Base-by-base conservation (phyloP, 2,329 filamentous ascomycete species). In the Lasiodiplodia gonubiensis region DNA sequence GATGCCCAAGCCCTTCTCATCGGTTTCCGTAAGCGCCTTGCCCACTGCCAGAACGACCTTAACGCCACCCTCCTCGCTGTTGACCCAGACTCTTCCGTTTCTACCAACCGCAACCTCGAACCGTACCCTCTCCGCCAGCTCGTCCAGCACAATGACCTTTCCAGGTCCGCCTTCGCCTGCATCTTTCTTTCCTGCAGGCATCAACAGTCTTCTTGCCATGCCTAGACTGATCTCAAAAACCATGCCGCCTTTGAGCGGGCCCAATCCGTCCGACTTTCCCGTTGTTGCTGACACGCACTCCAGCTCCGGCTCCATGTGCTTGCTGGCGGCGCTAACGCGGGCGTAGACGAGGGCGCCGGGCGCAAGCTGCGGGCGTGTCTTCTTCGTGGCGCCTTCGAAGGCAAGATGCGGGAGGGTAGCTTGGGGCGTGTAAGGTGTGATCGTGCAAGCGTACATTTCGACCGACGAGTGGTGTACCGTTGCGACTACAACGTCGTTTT, bases 61-160 rank as follows among this genome's bases (percentile, higher is more conserved):
- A 46, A 90, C 81, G 16, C 90, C 57, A 33, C 90, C 91, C 67
- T 80, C 79, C 5, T 80, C 79, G 71, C 91, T 93, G 75, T 94
- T 90, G 16, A 98, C 91, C 93, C 95, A 98, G 25, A 98, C 87
- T 77, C 88, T 90, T 49, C 95, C 95, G 78, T 99, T 99, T 74
- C 93, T 88, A 21, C 95, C 95, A 10, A 97, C 92, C 0, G 94
- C 94, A 68, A 96, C 92, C 83, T 99, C 95, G 77, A 98, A 99
- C 23, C 91, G 89, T 16, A 97, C 80, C 65, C 92, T 94, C 68
- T 89, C 89, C 3, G 90, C 94, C 16, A 98, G 81, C 75, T 93
- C 91, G 70, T 97, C 92, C 67, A 98, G 79, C 30, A 97, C 85
- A 3, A 89, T 86, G 8, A 97, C 79, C 48, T 48, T 49, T 1